Evolutionary conservation across 2,329 filamentous ascomycete species (phyloP), one percentile per base, ranked within the genome.

Genomic region (Cladosporium sphaerospermum): DNA sequence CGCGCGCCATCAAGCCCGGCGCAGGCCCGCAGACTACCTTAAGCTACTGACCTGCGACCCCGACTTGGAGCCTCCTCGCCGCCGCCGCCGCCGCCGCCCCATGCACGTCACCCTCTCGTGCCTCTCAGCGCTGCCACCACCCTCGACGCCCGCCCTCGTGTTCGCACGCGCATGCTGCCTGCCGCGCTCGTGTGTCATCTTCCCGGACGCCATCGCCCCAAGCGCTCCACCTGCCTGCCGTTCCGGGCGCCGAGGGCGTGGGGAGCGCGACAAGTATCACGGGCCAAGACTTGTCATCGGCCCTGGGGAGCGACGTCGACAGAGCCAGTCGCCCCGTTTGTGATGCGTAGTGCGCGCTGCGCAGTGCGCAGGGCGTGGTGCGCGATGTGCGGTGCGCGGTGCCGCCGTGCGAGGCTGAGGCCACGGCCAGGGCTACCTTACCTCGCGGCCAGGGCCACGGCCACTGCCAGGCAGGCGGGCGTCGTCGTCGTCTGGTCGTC

Each of bases 261-360:
- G 48, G 48, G 48, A 51, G 48, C 40, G 19, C 48, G 36, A 32
- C 42, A 44, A 34, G 48, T 44, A 43, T 51, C 48, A 44, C 48
- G 34, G 40, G 48, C 48, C 48, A 51, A 51, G 48, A 51, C 48
- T 51, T 51, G 48, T 51, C 48, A 44, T 44, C 48, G 48, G 16
- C 36, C 48, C 44, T 44, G 28, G 48, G 48, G 23, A 43, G 48
- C 16, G 40, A 51, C 48, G 40, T 44, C 40, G 16, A 28, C 18
- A 14, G 7, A 51, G 43, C 40, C 48, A 37, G 28, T 43, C 48
- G 40, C 14, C 40, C 23, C 8, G 16, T 51, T 51, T 51, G 48
- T 51, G 40, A 51, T 36, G 31, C 41, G 48, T 51, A 51, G 14
- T 40, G 44, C n/a, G 23, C 7, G 7, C 2, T 28, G 23, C 23